A percentile compares a stretch with the other conserved stretches of the same genome.
Evolutionary conservation across 495 filamentous ascomycete species (phyloP).

Genomic region (Polyplosphaeria fusca): DNA sequence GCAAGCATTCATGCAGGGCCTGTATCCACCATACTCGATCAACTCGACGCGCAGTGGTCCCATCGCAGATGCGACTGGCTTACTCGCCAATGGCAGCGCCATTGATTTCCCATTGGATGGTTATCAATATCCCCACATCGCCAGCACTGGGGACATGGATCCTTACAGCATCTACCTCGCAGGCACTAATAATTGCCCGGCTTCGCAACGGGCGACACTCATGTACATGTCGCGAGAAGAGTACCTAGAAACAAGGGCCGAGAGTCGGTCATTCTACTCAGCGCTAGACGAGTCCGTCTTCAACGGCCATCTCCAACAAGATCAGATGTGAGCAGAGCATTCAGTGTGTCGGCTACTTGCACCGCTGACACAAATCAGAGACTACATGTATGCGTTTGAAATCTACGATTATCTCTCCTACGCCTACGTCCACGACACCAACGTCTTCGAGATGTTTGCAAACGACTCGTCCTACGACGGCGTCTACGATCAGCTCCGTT

Average conservation of each 20-base stretch:
- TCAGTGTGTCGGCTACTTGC: neutral
- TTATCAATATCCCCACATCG: slow-evolving; percentile 69
- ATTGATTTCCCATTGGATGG: slow-evolving; percentile 61
- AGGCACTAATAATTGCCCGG: slow-evolving; percentile 56
- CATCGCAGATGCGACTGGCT: slow-evolving; percentile 36
- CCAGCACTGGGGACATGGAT: slow-evolving; percentile 50
- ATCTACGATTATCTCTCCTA: slow-evolving; percentile 77
- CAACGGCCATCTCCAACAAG: slow-evolving; percentile 1
- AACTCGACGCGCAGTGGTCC: slow-evolving; percentile 42
- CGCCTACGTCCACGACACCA: slow-evolving; percentile 62
- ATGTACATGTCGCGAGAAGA: slow-evolving; percentile 39
- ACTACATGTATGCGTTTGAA: slow-evolving; percentile 55
- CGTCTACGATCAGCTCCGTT: slow-evolving; percentile 55
- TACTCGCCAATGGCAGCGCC: slow-evolving; percentile 59
- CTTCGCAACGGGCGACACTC: slow-evolving; percentile 24
- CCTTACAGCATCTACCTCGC: slow-evolving; percentile 56
- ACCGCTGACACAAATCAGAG: slow-evolving; percentile 17
- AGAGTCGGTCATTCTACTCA: slow-evolving; percentile 5
- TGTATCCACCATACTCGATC: slow-evolving; percentile 66
- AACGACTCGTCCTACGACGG: slow-evolving; percentile 31
- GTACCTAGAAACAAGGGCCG: slow-evolving; percentile 29
- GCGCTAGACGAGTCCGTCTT: slow-evolving; percentile 6
- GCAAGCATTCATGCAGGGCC: slow-evolving; percentile 72
- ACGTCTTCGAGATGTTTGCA: slow-evolving; percentile 51
- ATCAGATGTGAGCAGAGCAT: slow-evolving; percentile 21